Evolutionary conservation across 2,329 filamentous ascomycete species (phyloP).

Genomic region (Paecilomyces formosus): DNA sequence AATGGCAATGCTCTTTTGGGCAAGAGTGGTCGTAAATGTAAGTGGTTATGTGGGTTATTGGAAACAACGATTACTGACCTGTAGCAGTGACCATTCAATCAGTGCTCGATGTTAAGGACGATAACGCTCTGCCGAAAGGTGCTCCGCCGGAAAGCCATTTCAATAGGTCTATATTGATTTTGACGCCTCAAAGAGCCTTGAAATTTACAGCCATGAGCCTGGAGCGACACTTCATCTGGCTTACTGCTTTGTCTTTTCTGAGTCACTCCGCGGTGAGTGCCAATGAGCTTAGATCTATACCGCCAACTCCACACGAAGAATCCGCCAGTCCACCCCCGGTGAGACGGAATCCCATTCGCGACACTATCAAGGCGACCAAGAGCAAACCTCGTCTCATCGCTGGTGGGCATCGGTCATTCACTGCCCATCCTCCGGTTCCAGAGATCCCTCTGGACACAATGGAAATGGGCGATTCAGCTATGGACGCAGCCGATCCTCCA

Average conservation of each 20-base stretch:
- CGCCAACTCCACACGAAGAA: conserved; percentile 43
- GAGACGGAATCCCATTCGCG: conserved; percentile 60
- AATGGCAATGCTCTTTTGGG: conserved; percentile 82
- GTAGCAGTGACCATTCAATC: conserved; percentile 81
- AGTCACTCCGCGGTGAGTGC: conserved; percentile 79
- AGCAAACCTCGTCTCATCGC: conserved; percentile 47
- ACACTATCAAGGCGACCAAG: conserved; percentile 86
- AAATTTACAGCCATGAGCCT: conserved; percentile 83
- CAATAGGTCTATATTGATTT: conserved; percentile 87
- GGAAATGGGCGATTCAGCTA: conserved; percentile 22
- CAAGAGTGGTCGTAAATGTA: conserved; percentile 89
- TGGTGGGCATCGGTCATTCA: conserved; percentile 33
- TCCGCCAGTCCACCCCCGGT: conserved; percentile 33
- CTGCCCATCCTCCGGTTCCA: conserved; percentile 23
- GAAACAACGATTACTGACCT: conserved; percentile 20
- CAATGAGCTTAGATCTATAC: conserved; percentile 60
- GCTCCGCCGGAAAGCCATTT: conserved; percentile 53
- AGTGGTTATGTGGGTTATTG: conserved; percentile 37
- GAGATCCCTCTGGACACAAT: conserved; percentile 23
- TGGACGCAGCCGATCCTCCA: conserved; percentile 42
- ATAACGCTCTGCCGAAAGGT: conserved; percentile 74
- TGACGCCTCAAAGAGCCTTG: conserved; percentile 85
- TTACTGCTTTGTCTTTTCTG: conserved; percentile 89
- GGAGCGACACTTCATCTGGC: conserved; percentile 90
- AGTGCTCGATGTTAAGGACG: conserved; percentile 92